A percentile compares a stretch with the other conserved stretches of the same genome.
These are phyloP conservation scores for Neonectria faginata DNA, from an alignment of 2,329 filamentous ascomycete genomes.

Conservation along the genomic window DNA sequence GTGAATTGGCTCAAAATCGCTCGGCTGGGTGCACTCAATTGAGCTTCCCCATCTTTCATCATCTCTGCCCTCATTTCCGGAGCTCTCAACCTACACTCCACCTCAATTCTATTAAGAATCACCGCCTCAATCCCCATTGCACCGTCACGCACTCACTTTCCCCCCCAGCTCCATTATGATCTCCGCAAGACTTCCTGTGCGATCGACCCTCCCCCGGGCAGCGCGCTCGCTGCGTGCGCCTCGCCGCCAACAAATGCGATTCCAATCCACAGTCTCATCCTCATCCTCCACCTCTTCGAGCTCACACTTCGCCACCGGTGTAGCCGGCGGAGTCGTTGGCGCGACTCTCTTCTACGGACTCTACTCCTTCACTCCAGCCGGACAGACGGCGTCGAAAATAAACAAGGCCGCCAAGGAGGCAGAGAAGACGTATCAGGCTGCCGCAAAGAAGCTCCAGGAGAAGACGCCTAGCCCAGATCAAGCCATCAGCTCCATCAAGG, in stretches of 20 bases:
- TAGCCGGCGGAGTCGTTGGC: slow-evolving; percentile 58
- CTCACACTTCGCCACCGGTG: slow-evolving; percentile 55
- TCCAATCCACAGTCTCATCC: slow-evolving; percentile 56
- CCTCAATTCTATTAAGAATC: background rate
- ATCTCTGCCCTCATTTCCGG: background rate
- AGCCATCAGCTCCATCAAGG: slow-evolving; percentile 73
- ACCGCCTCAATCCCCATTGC: background rate
- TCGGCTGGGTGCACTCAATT: background rate
- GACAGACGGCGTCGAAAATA: slow-evolving; percentile 54
- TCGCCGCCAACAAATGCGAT: slow-evolving; percentile 50
- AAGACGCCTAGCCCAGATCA: slow-evolving; percentile 74
- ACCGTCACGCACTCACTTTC: slow-evolving; percentile 14
- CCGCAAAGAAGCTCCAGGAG: slow-evolving; percentile 70
- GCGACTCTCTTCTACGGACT: slow-evolving; percentile 57
- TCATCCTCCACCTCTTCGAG: slow-evolving; percentile 46
- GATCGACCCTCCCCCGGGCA: slow-evolving; percentile 45
- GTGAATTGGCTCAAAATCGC: background rate
- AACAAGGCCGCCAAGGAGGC: slow-evolving; percentile 65
- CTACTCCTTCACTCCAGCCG: slow-evolving; percentile 59
- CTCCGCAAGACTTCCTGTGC: slow-evolving; percentile 46
- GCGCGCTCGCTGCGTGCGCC: slow-evolving; percentile 44
- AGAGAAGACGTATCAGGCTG: slow-evolving; percentile 69
- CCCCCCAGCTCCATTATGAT: slow-evolving; percentile 43
- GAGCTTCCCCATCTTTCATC: background rate
- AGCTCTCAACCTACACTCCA: background rate